Evolutionary conservation across 2,329 filamentous ascomycete species (phyloP).

Genomic region (Colletotrichum scovillei): DNA sequence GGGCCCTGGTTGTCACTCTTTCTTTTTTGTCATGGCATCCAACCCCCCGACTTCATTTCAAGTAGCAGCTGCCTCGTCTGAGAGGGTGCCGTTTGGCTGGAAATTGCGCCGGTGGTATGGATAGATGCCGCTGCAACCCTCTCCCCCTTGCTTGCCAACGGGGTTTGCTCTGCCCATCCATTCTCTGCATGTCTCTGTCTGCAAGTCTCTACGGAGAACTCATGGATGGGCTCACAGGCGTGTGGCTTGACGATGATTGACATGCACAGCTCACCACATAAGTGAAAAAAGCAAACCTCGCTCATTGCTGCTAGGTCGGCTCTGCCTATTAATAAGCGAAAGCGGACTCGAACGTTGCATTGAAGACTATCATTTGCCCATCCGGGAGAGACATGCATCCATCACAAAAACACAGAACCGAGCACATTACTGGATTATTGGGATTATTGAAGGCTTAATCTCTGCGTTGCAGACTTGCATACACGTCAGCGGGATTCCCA

Average conservation of each 20-base stretch:
- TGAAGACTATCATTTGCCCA: neutral
- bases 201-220: neutral
- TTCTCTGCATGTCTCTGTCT: neutral
- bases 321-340: neutral
- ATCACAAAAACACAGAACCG: slow-evolving; percentile 3
- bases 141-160: neutral
- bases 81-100: slow-evolving; percentile 12
- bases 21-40: slow-evolving; percentile 12
- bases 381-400: slow-evolving; percentile 13
- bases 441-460: neutral
- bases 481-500: neutral
- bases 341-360: neutral
- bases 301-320: neutral
- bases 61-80: neutral
- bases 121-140: neutral
- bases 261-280: neutral
- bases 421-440: neutral
- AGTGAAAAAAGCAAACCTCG: neutral
- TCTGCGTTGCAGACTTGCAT: neutral
- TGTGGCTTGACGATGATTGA: neutral
- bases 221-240: neutral
- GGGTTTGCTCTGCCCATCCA: neutral
- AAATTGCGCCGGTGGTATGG: slow-evolving; percentile 11
- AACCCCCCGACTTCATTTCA: neutral
- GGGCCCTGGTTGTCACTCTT: neutral